phyloP scores from a whole-genome alignment of 2,329 filamentous ascomycete species.

The Alternaria ventricosa region DNA sequence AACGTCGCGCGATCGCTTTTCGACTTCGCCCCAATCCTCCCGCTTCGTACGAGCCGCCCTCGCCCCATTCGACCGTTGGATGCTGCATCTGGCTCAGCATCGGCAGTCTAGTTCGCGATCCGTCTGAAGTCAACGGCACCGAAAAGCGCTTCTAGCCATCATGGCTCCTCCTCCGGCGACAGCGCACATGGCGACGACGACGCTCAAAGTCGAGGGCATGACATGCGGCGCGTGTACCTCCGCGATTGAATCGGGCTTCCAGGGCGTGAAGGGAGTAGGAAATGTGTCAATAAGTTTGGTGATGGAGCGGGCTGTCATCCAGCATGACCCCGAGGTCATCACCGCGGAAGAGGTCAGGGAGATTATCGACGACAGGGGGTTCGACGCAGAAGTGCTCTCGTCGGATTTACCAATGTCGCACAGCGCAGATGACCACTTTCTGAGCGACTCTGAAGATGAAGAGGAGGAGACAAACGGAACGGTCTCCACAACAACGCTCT shows the following conservation, averaged over 20 bases:
- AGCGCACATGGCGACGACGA: slow-evolving; percentile 80
- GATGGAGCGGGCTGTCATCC: slow-evolving; percentile 93
- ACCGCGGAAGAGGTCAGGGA: slow-evolving; percentile 78
- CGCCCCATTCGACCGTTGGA: slow-evolving; percentile 22
- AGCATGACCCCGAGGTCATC: slow-evolving; percentile 80
- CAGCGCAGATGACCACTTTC: slow-evolving; percentile 43
- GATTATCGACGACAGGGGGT: slow-evolving; percentile 89
- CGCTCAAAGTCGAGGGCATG: slow-evolving; percentile 86
- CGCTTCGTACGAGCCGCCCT: slow-evolving; percentile 21
- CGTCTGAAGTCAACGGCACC: slow-evolving; percentile 1
- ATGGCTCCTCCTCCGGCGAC: slow-evolving; percentile 36
- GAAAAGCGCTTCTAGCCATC: slow-evolving; percentile 9
- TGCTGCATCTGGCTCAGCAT: not conserved
- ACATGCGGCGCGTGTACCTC: slow-evolving; percentile 93
- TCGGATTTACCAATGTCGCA: slow-evolving; percentile 71
- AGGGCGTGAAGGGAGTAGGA: slow-evolving; percentile 78
- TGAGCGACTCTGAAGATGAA: slow-evolving; percentile 46
- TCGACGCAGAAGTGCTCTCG: slow-evolving; percentile 87
- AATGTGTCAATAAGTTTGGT: slow-evolving; percentile 91
- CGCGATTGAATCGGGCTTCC: slow-evolving; percentile 91
- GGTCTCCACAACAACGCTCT: slow-evolving; percentile 69
- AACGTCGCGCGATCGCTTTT: slow-evolving; percentile 4
- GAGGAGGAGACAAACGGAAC: slow-evolving; percentile 50
- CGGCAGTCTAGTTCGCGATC: slow-evolving; percentile 1
- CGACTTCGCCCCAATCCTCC: slow-evolving; percentile 9